phyloP scores from a whole-genome alignment of 768 basidiomycete genomes.

The Mrakia frigida region DNA sequence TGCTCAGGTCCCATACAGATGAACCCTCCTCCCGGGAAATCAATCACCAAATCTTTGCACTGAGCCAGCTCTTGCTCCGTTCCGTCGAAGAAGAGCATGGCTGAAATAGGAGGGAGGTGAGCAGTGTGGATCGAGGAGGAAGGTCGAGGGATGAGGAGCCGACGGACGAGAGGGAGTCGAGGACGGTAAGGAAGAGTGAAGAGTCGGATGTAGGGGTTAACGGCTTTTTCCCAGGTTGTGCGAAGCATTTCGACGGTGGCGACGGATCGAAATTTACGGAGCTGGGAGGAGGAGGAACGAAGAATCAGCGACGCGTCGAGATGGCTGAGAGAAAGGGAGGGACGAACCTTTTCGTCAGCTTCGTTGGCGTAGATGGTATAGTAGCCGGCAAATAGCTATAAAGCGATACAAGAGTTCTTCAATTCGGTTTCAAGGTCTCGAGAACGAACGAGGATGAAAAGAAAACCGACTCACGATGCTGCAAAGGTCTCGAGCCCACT shows the following conservation, averaged over 20 bases:
- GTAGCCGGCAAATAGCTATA: constrained; percentile 49
- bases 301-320: constrained; percentile 10
- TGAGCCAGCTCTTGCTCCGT: constrained; percentile 59
- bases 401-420: not conserved
- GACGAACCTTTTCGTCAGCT: constrained; percentile 88
- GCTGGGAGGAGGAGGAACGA: constrained; percentile 48
- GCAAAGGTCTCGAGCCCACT: constrained; percentile 82
- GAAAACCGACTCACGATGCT: constrained; percentile 12
- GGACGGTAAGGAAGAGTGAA: constrained; percentile 56
- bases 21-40: constrained; percentile 94
- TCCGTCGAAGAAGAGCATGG: constrained; percentile 73
- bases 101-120: constrained; percentile 61
- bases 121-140: constrained; percentile 54
- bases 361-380: constrained; percentile 85
- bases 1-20: constrained; percentile 93
- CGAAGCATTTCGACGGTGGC: constrained; percentile 96
- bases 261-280: constrained; percentile 83
- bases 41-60: constrained; percentile 76
- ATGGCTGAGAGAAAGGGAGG: not conserved
- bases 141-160: constrained; percentile 71
- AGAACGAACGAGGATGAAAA: constrained; percentile 63
- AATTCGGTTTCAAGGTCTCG: constrained; percentile 26
- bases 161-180: constrained; percentile 59
- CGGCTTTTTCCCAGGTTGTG: constrained; percentile 93
- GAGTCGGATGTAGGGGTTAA: constrained; percentile 81